Conservation (phyloP, 352 stramenopile species). For the Peronospora belbahrii region DNA sequence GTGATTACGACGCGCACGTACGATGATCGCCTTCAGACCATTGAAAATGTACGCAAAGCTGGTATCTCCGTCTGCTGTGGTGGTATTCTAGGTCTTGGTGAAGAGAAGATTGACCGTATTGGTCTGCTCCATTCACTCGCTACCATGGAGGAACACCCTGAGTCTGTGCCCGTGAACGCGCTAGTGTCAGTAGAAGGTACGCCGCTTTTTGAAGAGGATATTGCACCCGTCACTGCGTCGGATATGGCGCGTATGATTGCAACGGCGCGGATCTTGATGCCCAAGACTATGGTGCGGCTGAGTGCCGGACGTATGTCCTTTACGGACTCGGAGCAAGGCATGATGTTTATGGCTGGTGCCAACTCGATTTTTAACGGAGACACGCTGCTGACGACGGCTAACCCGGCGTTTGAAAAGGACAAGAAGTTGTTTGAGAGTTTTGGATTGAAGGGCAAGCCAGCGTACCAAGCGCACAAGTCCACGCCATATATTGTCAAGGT, state of each 20-base stretch:
- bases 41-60: constrained; percentile 94
- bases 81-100: constrained; percentile 94
- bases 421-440: constrained; percentile 91
- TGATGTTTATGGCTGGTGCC: constrained; percentile 96
- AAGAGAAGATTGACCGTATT: constrained; percentile 92
- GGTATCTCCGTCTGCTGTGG: constrained; percentile 96
- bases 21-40: constrained; percentile 94
- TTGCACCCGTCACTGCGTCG: constrained; percentile 87
- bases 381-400: constrained; percentile 94
- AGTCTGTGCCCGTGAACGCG: constrained; percentile 96
- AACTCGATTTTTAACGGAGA: constrained; percentile 99
- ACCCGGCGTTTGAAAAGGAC: constrained; percentile 95
- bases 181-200: constrained; percentile 94
- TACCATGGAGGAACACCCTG: constrained; percentile 93
- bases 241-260: constrained; percentile 98
- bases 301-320: constrained; percentile 95
- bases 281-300: constrained; percentile 95
- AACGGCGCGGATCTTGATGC: constrained; percentile 95
- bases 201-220: constrained; percentile 88
- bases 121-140: constrained; percentile 93
- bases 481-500: constrained; percentile 82
- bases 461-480: constrained; percentile 85
- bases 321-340: constrained; percentile 91
- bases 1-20: constrained; percentile 94
- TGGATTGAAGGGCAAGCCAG: constrained; percentile 92